phyloP scores from a whole-genome alignment of 495 filamentous ascomycete species.

The Lasiosphaeria miniovina region DNA sequence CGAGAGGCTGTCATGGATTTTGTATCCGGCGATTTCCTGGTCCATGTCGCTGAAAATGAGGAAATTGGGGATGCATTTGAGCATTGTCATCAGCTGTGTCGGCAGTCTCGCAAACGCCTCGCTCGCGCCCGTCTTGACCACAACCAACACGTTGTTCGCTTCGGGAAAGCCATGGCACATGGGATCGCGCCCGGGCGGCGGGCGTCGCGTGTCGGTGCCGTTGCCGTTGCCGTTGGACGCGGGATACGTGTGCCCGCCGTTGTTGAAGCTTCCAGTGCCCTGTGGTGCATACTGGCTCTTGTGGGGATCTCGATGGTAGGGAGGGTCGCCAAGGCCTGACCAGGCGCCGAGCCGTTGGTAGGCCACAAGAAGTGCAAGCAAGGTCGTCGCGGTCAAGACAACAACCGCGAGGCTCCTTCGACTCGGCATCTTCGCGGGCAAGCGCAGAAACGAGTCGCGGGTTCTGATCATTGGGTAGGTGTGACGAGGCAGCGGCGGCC shows the following conservation, averaged over 20 bases:
- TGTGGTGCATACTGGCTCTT: constrained; percentile 4
- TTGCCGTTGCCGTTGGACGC: not conserved
- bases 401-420: constrained; percentile 13
- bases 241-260: no score
- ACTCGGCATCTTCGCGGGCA: constrained; percentile 5
- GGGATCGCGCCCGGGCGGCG: constrained; percentile 12
- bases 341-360: constrained; percentile 28
- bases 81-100: constrained; percentile 52
- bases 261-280: not conserved
- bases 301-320: constrained; percentile 19
- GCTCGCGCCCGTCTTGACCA: constrained; percentile 58
- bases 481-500: not conserved
- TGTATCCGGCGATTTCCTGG: constrained; percentile 45
- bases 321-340: constrained; percentile 22
- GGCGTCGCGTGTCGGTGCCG: constrained; percentile 9
- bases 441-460: not conserved
- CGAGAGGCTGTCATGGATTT: constrained; percentile 51
- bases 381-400: constrained; percentile 19
- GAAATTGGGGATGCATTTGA: constrained; percentile 51
- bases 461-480: not conserved
- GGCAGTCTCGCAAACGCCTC: constrained; percentile 52
- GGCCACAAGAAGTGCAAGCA: constrained; percentile 28
- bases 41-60: constrained; percentile 59
- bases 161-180: constrained; percentile 37
- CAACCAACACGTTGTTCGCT: constrained; percentile 39